phyloP scores from a whole-genome alignment of 73 alveolate genomes.

The Stentor roeselii region DNA sequence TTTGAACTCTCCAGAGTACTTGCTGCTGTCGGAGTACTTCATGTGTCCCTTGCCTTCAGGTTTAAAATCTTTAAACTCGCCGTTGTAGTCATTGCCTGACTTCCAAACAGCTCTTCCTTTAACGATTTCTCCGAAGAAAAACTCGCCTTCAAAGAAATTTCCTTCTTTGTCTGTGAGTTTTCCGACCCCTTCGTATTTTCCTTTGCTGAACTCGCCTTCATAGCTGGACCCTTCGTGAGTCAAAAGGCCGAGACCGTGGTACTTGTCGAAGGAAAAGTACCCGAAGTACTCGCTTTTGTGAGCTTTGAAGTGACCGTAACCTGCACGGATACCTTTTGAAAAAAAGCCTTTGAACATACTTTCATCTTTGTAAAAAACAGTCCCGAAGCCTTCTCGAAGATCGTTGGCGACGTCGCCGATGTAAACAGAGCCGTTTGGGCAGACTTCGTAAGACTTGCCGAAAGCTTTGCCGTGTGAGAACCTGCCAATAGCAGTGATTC shows the following conservation, averaged over 20 bases:
- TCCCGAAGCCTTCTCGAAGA: background rate
- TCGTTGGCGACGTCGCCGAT: background rate
- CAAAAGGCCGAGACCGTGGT: background rate
- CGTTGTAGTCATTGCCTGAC: conserved; percentile 19
- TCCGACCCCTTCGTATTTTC: background rate
- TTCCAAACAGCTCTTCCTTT: background rate
- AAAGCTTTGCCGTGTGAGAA: background rate
- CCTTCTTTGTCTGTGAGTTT: background rate
- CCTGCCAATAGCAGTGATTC: background rate
- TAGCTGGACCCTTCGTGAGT: background rate
- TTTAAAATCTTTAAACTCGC: background rate
- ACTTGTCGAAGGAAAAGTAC: background rate
- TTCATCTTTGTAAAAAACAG: background rate
- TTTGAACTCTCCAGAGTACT: conserved; percentile 61
- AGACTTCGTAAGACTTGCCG: background rate
- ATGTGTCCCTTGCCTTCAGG: background rate
- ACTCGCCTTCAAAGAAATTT: conserved; percentile 8
- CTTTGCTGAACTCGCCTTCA: background rate
- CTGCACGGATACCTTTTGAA: background rate
- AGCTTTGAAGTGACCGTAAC: background rate
- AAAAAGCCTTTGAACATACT: background rate
- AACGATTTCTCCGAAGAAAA: background rate
- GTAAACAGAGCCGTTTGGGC: background rate
- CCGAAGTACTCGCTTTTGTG: background rate
- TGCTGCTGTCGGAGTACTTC: conserved; percentile 7